Evolutionary conservation across 2,329 filamentous ascomycete species (phyloP).

Genomic region (Penicillium thymicola): DNA sequence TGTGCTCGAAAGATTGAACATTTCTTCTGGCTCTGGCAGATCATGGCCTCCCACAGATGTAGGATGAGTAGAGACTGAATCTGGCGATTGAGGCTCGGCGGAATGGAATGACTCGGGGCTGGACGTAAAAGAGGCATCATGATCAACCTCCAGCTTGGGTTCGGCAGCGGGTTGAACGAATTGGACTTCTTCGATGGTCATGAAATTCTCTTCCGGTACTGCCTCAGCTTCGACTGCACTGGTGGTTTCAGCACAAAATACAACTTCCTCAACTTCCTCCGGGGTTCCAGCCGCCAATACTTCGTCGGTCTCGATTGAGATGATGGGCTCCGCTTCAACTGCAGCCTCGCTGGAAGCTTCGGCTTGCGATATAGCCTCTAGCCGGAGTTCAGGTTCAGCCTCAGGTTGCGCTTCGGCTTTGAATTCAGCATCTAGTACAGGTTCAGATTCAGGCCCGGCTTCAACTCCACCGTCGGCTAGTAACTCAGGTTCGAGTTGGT

Average conservation of each 20-base stretch:
- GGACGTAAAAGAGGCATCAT: constrained; percentile 33
- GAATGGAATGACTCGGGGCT: constrained; percentile 47
- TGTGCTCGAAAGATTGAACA: not conserved
- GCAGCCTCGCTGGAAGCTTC: not conserved
- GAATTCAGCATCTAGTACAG: not conserved
- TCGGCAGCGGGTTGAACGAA: not conserved
- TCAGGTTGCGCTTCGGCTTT: not conserved
- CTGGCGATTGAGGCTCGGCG: constrained; percentile 23
- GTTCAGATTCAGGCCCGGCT: not conserved
- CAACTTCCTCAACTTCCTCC: not conserved
- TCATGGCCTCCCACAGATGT: constrained; percentile 19
- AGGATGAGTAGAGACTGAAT: constrained; percentile 19
- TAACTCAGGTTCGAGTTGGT: not conserved
- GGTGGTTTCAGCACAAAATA: not conserved
- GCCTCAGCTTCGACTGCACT: not conserved
- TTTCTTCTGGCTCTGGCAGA: constrained; percentile 1
- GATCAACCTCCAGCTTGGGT: constrained; percentile 19
- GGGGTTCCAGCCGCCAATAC: not conserved
- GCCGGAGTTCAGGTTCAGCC: not conserved
- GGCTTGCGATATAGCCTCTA: not conserved
- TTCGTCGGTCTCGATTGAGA: not conserved
- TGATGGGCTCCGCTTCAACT: not conserved
- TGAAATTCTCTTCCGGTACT: not conserved
- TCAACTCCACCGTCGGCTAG: not conserved
- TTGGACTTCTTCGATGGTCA: not conserved